Conservation (phyloP, 768 basidiomycete genomes). For the Tulasnella sp. region DNA sequence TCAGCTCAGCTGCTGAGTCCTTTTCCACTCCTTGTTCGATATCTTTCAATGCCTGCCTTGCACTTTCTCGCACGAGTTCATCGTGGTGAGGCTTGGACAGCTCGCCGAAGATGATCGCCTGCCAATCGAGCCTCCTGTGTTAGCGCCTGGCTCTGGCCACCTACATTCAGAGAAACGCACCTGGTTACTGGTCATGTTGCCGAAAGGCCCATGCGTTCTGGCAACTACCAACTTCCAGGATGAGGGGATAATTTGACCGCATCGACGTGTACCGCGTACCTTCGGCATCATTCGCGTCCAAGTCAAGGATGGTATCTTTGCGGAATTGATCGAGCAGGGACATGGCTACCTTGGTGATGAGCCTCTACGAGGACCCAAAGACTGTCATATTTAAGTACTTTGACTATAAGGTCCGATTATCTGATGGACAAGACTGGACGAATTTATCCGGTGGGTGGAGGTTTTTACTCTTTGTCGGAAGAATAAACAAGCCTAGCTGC, state of each 20-base stretch:
- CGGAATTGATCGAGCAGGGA: constrained; percentile 17
- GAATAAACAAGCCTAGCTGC: background rate
- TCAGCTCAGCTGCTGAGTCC: constrained; percentile 11
- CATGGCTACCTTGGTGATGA: background rate
- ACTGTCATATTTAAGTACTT: background rate
- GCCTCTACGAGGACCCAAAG: background rate
- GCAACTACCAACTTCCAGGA: background rate
- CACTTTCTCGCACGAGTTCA: constrained; percentile 12
- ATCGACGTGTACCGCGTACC: background rate
- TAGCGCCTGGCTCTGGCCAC: background rate
- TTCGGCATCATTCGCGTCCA: constrained; percentile 20
- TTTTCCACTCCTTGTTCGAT: background rate
- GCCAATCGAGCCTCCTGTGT: background rate
- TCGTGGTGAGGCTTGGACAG: constrained; percentile 13
- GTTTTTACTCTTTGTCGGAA: background rate
- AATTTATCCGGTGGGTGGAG: background rate
- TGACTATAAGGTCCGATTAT: background rate
- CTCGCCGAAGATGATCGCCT: constrained; percentile 18
- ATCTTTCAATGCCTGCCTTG: constrained; percentile 11
- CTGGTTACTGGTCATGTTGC: constrained; percentile 19
- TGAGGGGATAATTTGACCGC: too few relatives aligned
- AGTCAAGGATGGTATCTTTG: constrained; percentile 17
- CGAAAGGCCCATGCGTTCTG: constrained; percentile 13
- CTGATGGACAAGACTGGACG: background rate
- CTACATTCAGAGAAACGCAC: background rate